phyloP scores from a whole-genome alignment of 2,329 filamentous ascomycete species.

The Aspergillus ruber region DNA sequence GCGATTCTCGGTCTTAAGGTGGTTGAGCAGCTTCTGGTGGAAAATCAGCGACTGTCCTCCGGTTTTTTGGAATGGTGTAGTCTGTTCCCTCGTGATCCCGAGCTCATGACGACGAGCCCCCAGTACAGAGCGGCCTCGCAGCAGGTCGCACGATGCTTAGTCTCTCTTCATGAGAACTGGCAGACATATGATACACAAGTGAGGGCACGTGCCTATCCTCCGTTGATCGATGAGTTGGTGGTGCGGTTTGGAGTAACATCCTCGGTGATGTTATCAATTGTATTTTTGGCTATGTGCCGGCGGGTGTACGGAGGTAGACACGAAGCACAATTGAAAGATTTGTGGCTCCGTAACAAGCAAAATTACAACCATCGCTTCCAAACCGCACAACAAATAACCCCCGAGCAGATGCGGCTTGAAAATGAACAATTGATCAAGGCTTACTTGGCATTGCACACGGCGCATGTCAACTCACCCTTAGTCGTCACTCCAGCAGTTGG shows the following conservation, averaged over 20 bases:
- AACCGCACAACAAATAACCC: background rate
- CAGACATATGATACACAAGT: conserved; percentile 26
- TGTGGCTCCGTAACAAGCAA: conserved; percentile 15
- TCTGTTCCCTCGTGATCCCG: conserved; percentile 40
- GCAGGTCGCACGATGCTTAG: conserved; percentile 42
- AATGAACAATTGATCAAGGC: conserved; percentile 8
- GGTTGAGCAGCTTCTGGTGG: conserved; percentile 40
- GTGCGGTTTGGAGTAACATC: conserved; percentile 46
- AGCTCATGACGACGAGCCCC: conserved; percentile 22
- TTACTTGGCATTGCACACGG: conserved; percentile 13
- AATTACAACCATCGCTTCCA: conserved; percentile 12
- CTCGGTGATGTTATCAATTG: conserved; percentile 45
- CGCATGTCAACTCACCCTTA: background rate
- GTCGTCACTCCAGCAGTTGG: background rate
- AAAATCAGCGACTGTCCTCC: conserved; percentile 38
- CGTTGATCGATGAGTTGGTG: conserved; percentile 52
- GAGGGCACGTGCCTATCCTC: conserved; percentile 42
- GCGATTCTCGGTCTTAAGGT: conserved; percentile 26
- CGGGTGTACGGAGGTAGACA: conserved; percentile 13
- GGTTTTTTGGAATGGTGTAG: conserved; percentile 42
- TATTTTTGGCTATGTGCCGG: conserved; percentile 41
- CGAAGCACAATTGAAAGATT: conserved; percentile 10
- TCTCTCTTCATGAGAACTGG: conserved; percentile 41
- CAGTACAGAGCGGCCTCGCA: conserved; percentile 26
- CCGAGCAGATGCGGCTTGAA: conserved; percentile 10